phyloP scores from a whole-genome alignment of 768 basidiomycete species.

The Gautieria morchelliformis region DNA sequence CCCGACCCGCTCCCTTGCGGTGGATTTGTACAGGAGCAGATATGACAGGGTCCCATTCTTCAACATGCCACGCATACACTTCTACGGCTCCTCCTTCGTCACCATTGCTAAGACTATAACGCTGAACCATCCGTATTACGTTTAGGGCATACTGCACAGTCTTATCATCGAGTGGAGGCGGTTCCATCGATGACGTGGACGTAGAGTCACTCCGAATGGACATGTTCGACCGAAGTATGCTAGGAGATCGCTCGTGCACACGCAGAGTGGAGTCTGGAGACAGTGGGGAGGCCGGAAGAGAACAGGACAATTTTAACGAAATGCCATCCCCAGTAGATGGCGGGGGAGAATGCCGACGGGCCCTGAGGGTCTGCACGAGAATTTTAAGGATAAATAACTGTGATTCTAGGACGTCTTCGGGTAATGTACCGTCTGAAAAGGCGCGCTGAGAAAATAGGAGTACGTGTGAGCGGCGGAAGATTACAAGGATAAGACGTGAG shows the following conservation, averaged over 20 bases:
- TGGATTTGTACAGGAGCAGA: background rate
- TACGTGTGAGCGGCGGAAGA: background rate
- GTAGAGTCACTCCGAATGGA: background rate
- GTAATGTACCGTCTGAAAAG: background rate
- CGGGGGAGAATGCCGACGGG: background rate
- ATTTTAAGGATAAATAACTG: slow-evolving; percentile 4
- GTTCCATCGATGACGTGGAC: background rate
- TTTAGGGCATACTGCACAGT: background rate
- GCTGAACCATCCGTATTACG: background rate
- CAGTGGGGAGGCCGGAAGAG: background rate
- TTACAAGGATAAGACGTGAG: background rate
- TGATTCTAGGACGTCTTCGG: slow-evolving; percentile 6
- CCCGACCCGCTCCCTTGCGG: background rate
- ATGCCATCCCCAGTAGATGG: background rate
- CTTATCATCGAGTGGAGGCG: background rate
- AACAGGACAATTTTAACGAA: background rate
- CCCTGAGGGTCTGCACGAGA: background rate
- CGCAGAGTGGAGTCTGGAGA: background rate
- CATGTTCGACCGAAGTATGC: background rate
- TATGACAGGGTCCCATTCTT: background rate
- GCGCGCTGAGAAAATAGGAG: background rate
- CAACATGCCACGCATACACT: background rate
- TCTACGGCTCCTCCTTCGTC: background rate
- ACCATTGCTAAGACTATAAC: background rate
- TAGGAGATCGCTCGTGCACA: too few relatives aligned